A percentile compares a stretch with the other conserved stretches of the same genome.
phyloP scores from a whole-genome alignment of 305 asterid genomes.

The Salvia sclarea region DNA sequence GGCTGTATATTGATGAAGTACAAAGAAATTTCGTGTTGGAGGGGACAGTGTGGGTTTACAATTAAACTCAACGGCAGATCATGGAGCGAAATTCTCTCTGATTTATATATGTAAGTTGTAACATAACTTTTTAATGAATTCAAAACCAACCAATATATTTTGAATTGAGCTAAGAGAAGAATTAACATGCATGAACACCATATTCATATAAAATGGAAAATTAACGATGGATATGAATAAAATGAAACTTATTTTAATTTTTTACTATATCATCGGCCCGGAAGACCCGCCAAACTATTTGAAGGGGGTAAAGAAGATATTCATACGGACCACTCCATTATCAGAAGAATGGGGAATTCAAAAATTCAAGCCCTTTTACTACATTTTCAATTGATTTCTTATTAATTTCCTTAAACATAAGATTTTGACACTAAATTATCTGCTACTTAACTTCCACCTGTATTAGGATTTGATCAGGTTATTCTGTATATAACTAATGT shows the following conservation, averaged over 20 bases:
- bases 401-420: background rate
- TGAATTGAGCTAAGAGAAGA: no score
- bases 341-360: background rate
- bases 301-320: slow-evolving; percentile 9
- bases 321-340: background rate
- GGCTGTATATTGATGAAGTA: no score
- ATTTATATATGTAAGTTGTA: no score
- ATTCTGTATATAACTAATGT: background rate
- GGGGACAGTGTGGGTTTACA: no score
- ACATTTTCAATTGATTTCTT: background rate
- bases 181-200: background rate
- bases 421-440: background rate
- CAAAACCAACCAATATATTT: no score
- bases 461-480: background rate
- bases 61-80: no score
- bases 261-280: background rate
- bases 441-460: background rate
- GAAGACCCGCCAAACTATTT: slow-evolving; percentile 11
- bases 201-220: background rate
- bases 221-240: background rate
- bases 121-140: no score
- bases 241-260: background rate
- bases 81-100: no score
- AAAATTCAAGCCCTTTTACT: background rate
- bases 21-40: no score